Evolutionary conservation across 441 rosid species (phyloP).

Genomic region (Pelargonium citronellum): DNA sequence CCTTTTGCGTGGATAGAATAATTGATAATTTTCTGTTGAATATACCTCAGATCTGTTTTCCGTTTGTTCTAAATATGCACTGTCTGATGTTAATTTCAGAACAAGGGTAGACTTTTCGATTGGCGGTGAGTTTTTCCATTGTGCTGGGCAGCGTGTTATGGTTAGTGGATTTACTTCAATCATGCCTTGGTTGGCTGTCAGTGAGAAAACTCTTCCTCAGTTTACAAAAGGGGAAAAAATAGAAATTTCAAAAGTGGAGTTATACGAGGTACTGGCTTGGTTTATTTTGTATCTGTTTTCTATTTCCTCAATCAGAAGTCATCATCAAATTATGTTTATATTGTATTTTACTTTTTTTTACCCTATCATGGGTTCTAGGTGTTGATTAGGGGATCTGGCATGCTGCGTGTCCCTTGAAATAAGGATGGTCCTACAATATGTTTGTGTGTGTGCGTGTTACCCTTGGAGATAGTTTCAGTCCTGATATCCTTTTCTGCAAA

Average conservation of each 20-base stretch:
- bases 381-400: too few species aligned
- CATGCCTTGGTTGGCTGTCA: constrained; percentile 88
- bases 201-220: constrained; percentile 67
- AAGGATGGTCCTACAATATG: background rate
- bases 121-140: constrained; percentile 78
- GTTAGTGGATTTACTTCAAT: constrained; percentile 69
- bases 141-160: constrained; percentile 56
- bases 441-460: background rate
- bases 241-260: constrained; percentile 64
- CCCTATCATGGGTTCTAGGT: background rate
- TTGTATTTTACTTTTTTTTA: background rate
- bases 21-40: background rate
- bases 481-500: constrained; percentile 21
- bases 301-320: background rate
- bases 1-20: background rate
- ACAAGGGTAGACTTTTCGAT: constrained; percentile 66
- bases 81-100: constrained; percentile 38
- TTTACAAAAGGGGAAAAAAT: constrained; percentile 62
- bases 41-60: background rate
- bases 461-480: background rate
- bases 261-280: constrained; percentile 49
- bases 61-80: background rate
- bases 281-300: background rate
- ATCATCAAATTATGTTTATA: background rate
- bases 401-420: background rate